phyloP scores from a whole-genome alignment of 352 stramenopile species.

The Plasmopara muralis region DNA sequence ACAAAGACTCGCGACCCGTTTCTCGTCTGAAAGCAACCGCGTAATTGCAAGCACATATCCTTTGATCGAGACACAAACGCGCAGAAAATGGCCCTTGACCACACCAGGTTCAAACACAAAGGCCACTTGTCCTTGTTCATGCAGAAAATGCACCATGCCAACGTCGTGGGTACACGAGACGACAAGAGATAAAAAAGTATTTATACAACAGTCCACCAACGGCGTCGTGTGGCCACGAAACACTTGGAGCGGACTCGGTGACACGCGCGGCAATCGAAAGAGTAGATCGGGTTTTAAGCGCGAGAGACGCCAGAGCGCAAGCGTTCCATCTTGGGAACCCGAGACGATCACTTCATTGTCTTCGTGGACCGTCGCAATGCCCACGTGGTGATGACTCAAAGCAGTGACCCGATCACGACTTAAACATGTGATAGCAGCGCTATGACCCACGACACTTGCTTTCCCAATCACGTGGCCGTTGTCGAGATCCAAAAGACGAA shows the following conservation, averaged over 20 bases:
- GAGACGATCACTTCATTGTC: slow-evolving; percentile 73
- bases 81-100: slow-evolving; percentile 26
- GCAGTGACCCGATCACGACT: slow-evolving; percentile 58
- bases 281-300: slow-evolving; percentile 66
- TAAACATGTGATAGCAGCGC: slow-evolving; percentile 61
- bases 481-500: slow-evolving; percentile 72
- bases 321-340: slow-evolving; percentile 55
- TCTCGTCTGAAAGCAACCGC: slow-evolving; percentile 2
- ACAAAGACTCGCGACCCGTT: slow-evolving; percentile 31
- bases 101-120: slow-evolving; percentile 49
- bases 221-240: slow-evolving; percentile 48
- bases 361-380: slow-evolving; percentile 33
- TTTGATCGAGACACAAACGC: slow-evolving; percentile 43
- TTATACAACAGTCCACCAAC: slow-evolving; percentile 61
- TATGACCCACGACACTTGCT: slow-evolving; percentile 72
- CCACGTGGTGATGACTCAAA: slow-evolving; percentile 27
- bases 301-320: slow-evolving; percentile 69
- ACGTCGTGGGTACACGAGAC: slow-evolving; percentile 48
- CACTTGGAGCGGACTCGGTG: slow-evolving; percentile 51
- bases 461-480: slow-evolving; percentile 78
- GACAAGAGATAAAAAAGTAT: slow-evolving; percentile 52
- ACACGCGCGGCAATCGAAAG: slow-evolving; percentile 65
- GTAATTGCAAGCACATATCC: slow-evolving; percentile 57
- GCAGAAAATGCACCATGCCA: slow-evolving; percentile 65
- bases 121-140: slow-evolving; percentile 64